A percentile compares a stretch with the other conserved stretches of the same genome.
Conservation (phyloP, 2,329 filamentous ascomycete species). For the Mycosphaerella sp. region DNA sequence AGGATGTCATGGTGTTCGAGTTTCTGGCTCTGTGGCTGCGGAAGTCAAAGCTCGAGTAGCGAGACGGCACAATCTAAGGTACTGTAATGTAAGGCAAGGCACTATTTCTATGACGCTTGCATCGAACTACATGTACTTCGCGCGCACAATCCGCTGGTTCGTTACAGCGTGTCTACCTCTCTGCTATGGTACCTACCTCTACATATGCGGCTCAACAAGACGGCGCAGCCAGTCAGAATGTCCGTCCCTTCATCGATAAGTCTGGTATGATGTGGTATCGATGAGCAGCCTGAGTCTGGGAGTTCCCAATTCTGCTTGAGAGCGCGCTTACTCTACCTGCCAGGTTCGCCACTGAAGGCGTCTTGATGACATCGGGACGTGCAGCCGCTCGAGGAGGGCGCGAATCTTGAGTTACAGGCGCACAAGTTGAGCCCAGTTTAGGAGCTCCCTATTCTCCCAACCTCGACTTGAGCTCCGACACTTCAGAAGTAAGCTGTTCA, state of each 20-base stretch:
- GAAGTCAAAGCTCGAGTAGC: neutral
- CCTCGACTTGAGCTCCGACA: slow-evolving; percentile 72
- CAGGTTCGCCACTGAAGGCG: slow-evolving; percentile 4
- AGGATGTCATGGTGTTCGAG: slow-evolving; percentile 1
- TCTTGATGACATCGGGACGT: slow-evolving; percentile 9
- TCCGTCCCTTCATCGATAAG: slow-evolving; percentile 3
- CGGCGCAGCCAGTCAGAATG: slow-evolving; percentile 1
- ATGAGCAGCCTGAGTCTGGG: slow-evolving; percentile 3
- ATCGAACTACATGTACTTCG: neutral
- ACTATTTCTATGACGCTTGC: slow-evolving; percentile 9
- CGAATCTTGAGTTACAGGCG: neutral
- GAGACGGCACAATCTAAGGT: neutral
- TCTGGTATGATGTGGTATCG: slow-evolving; percentile 14
- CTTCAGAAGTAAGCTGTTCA: slow-evolving; percentile 68
- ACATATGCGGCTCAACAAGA: slow-evolving; percentile 1
- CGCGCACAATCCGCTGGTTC: slow-evolving; percentile 2
- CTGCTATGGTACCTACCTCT: neutral
- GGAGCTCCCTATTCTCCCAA: slow-evolving; percentile 22
- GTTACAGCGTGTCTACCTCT: slow-evolving; percentile 3
- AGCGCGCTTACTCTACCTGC: slow-evolving; percentile 9
- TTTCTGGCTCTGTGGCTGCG: neutral
- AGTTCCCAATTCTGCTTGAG: slow-evolving; percentile 2
- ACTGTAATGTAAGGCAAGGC: neutral
- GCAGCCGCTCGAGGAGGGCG: neutral
- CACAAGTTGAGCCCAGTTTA: slow-evolving; percentile 3